Conservation (phyloP, 2,329 filamentous ascomycete genomes). For the Trichoderma sp. region DNA sequence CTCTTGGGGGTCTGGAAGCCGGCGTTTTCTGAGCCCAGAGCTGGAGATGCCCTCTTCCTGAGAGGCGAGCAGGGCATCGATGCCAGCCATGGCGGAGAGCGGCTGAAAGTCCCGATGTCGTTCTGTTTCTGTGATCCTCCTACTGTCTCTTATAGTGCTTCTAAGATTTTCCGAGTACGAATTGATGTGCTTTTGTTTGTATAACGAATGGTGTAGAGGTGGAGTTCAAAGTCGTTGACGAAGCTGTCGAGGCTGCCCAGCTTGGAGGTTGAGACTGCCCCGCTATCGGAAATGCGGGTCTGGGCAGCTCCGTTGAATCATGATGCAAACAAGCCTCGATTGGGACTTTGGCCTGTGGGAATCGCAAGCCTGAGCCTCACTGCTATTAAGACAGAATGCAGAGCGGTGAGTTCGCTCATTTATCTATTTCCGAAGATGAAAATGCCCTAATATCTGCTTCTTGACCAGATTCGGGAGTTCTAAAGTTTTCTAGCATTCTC, state of each 20-base stretch:
- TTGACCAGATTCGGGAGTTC: no score
- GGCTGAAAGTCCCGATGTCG: background rate
- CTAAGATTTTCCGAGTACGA: background rate
- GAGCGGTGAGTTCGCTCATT: no score
- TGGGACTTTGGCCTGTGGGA: background rate
- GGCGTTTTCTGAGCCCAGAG: constrained; percentile 27
- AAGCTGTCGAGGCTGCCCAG: background rate
- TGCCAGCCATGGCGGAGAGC: constrained; percentile 36
- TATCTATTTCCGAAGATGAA: no score
- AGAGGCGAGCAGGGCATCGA: constrained; percentile 42
- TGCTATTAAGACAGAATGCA: background rate
- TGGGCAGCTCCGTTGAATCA: background rate
- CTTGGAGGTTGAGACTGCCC: constrained; percentile 20
- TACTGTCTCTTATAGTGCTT: background rate
- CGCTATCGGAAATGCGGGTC: constrained; percentile 28
- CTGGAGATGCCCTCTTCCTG: constrained; percentile 33
- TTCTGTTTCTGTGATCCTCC: no score
- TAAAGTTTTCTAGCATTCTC: no score
- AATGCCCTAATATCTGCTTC: no score
- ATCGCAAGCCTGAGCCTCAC: background rate
- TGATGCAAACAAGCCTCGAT: background rate
- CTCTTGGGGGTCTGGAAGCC: constrained; percentile 54
- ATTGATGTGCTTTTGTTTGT: background rate
- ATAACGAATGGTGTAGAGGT: constrained; percentile 27
- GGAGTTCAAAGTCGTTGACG: background rate